Evolutionary conservation across 2,329 filamentous ascomycete genomes (phyloP), one percentile per base, ranked within the genome.

Genomic region (Lasiodiplodia sp.): DNA sequence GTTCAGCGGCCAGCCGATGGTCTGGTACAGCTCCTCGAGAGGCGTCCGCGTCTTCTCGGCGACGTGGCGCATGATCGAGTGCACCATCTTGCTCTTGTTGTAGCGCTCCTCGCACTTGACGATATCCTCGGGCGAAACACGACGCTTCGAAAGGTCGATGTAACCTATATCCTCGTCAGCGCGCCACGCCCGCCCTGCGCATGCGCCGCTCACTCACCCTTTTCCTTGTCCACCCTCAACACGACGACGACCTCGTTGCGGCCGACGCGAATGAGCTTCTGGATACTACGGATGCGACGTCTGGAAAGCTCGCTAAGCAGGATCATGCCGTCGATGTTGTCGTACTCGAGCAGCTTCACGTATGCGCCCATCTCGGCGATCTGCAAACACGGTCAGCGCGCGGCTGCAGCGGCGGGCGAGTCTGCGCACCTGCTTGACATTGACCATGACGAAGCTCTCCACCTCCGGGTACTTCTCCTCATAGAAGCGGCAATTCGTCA

Each of bases 291-390:
- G 78, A 99, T 99, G 91, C 96, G 96, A 88, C 96, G 90, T 87
- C 96, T 90, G 70, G 96, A 99, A 72, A 99, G 89, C 84, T 99
- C 96, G 77, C 93, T 97, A 73, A 99, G 93, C 74, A 99, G 86
- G 78, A 99, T 99, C 96, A 99, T 99, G 89, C 96, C 96, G 81
- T 99, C 96, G 78, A 99, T 99, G 85, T 98, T 97, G 84, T 99
- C 96, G 84, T 99, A 99, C 85, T 99, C 96, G 76, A 99, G 91
- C 68, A 99, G 91, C 86, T 99, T 99, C 79, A 99, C 96, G 82
- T 99, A 99, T 77, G 96, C 96, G 82, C 96, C 96, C 96, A 99
- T 99, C 84, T 99, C 96, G 82, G 96, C 96, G 80, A 99, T 99
- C 92, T 96, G 21, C 56, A 47, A 23, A 49, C 31, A 12, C 16